Evolutionary conservation across 202 grass and related monocot genomes (phyloP).

Genomic region (Musa balbisiana): DNA sequence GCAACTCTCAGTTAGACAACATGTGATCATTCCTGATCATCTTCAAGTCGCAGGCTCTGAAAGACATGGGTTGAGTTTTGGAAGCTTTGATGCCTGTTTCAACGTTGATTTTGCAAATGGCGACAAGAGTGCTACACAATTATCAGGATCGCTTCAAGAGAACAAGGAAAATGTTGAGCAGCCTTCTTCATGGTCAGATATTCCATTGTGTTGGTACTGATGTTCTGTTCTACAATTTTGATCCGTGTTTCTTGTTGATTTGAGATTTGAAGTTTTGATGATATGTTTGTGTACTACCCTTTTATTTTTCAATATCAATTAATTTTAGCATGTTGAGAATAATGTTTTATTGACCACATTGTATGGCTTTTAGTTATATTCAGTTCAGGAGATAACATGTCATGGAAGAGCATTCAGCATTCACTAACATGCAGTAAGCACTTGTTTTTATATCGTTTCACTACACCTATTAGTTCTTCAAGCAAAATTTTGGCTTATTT

Average conservation of each 20-base stretch:
- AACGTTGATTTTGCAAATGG: slow-evolving; percentile 26
- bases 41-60: slow-evolving; percentile 74
- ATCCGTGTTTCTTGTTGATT: too few species aligned
- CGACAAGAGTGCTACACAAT: slow-evolving; percentile 21
- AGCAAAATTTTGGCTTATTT: too few species aligned
- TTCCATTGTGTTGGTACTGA: too few species aligned
- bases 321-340: neutral
- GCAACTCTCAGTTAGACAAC: slow-evolving; percentile 43
- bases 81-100: slow-evolving; percentile 59
- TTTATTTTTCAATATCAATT: neutral
- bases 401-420: neutral
- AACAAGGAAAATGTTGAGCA: slow-evolving; percentile 36
- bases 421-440: neutral
- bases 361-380: too few species aligned
- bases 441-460: neutral
- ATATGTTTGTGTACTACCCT: neutral
- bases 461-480: too few species aligned
- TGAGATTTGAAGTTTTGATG: neutral
- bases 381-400: neutral
- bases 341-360: neutral
- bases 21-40: slow-evolving; percentile 79
- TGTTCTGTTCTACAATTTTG: too few species aligned
- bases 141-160: slow-evolving; percentile 30
- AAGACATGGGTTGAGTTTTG: slow-evolving; percentile 70
- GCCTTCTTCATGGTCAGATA: slow-evolving; percentile 28